Conservation (phyloP, 306 rosid species). For the Argentina anserina region DNA sequence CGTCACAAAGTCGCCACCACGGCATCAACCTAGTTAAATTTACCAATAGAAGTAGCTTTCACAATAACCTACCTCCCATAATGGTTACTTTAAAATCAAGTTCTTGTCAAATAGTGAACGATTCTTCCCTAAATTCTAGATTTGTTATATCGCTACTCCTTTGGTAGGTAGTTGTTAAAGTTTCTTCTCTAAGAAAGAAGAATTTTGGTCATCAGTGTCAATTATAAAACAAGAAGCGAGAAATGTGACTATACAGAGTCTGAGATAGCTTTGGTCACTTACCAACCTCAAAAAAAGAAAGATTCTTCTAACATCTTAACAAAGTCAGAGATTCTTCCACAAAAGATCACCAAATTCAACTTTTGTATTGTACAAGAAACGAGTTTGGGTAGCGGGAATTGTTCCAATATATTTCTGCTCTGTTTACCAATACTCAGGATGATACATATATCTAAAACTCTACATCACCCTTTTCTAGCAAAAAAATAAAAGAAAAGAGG, state of each 20-base stretch:
- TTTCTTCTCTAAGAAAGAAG: background rate
- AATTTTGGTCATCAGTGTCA: background rate
- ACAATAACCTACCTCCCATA: constrained; percentile 3
- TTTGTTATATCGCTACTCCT: background rate
- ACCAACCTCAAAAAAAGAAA: background rate
- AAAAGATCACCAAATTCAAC: background rate
- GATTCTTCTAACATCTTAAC: background rate
- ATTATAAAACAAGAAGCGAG: background rate
- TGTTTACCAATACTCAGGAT: constrained; percentile 34
- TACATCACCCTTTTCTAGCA: background rate
- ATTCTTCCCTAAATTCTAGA: background rate
- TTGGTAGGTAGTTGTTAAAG: background rate
- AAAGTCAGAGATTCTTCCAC: background rate
- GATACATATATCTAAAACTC: constrained; percentile 45
- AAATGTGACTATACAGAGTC: background rate
- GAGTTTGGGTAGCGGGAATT: constrained; percentile 19
- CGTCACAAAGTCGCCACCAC: constrained; percentile 11
- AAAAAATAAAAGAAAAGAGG: too few relatives aligned
- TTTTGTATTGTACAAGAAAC: constrained; percentile 3
- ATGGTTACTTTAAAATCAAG: background rate
- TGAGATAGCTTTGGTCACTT: background rate
- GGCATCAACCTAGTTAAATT: background rate
- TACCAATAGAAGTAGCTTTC: constrained; percentile 13
- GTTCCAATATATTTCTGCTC: constrained; percentile 32
- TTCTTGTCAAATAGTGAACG: background rate